Evolutionary conservation across 345 rosid species (phyloP).

Genomic region (Eucalyptus caleyi): DNA sequence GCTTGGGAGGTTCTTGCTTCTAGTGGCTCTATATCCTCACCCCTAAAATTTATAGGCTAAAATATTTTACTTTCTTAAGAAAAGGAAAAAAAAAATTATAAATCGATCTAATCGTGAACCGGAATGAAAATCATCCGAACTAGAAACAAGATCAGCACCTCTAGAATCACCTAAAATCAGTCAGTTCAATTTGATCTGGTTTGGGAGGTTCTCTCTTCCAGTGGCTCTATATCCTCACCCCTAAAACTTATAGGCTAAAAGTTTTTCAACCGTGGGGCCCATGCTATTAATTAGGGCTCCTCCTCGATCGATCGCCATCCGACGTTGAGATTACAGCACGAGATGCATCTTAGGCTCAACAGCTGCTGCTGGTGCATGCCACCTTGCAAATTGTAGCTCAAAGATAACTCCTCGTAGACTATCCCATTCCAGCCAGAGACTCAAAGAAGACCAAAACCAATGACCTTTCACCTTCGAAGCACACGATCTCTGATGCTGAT

Average conservation of each 20-base stretch:
- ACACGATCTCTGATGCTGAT: neutral
- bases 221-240: too few relatives aligned
- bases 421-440: neutral
- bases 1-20: too few relatives aligned
- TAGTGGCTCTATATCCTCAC: too few relatives aligned
- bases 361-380: neutral
- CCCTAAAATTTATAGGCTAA: too few relatives aligned
- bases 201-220: too few relatives aligned
- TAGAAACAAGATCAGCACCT: too few relatives aligned
- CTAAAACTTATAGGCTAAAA: neutral
- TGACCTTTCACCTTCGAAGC: conserved; percentile 2
- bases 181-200: fast-evolving
- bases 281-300: neutral
- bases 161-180: too few relatives aligned
- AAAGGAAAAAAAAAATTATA: too few relatives aligned
- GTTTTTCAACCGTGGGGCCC: neutral
- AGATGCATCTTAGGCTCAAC: neutral
- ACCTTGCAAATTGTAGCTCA: neutral
- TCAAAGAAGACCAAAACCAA: neutral
- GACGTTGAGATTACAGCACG: neutral
- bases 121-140: fast-evolving
- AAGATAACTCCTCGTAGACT: neutral
- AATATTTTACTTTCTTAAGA: too few relatives aligned
- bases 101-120: too few relatives aligned
- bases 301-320: neutral